Evolutionary conservation across 1,284 basidiomycete species (phyloP).

Genomic region (Rhodofomes roseus): DNA sequence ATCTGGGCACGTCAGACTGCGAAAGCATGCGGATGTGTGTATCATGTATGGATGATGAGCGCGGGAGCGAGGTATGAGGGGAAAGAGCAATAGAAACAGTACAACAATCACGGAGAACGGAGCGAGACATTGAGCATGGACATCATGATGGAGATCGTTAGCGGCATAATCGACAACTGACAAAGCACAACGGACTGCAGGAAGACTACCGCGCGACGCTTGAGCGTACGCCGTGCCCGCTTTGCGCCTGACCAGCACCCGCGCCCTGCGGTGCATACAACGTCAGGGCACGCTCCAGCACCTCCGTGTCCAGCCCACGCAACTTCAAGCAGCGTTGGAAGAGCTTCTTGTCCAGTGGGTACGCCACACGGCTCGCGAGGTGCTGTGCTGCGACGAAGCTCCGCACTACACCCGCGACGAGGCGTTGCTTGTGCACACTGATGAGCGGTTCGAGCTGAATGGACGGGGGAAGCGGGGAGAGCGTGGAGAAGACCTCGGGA

Average conservation of each 20-base stretch:
- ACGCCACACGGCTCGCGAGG: conserved; percentile 67
- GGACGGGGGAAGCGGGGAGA: conserved; percentile 65
- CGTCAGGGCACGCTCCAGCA: conserved; percentile 42
- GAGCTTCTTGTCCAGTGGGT: conserved; percentile 66
- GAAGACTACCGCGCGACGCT: neutral
- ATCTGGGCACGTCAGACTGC: neutral
- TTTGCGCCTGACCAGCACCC: neutral
- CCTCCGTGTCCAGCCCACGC: conserved; percentile 54
- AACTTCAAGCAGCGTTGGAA: conserved; percentile 75
- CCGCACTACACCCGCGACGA: conserved; percentile 76
- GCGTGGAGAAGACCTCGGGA: conserved; percentile 71
- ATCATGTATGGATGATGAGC: neutral
- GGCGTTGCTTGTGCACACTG: conserved; percentile 84
- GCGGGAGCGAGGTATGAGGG: neutral
- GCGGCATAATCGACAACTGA: neutral
- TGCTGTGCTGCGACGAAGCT: conserved; percentile 78
- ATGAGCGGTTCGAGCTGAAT: conserved; percentile 83
- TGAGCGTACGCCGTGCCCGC: neutral
- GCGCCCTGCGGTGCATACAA: conserved; percentile 22
- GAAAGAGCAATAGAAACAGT: neutral
- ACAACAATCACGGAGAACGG: neutral
- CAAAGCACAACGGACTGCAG: neutral
- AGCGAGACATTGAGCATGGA: neutral
- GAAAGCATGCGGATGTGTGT: neutral
- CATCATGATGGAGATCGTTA: neutral